These are phyloP conservation scores for Asclepias syriaca DNA, from an alignment of 257 asterid genomes.

Conservation along the genomic window DNA sequence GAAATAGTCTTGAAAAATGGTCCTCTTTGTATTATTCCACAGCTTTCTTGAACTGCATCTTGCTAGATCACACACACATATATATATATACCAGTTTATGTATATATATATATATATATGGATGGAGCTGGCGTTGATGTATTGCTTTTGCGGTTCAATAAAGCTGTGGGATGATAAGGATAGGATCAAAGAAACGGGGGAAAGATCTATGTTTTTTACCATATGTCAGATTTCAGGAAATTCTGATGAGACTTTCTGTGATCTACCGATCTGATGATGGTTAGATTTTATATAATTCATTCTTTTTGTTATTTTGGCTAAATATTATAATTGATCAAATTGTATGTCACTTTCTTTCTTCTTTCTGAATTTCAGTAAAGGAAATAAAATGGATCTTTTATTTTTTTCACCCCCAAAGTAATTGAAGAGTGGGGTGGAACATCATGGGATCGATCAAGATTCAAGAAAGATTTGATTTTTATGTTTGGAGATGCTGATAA, in stretches of 20 bases:
- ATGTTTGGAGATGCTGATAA: neutral
- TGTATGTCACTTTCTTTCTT: neutral
- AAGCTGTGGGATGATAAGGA: conserved; percentile 85
- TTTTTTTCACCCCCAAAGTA: too few relatives aligned
- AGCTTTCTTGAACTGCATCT: conserved; percentile 96
- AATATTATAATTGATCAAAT: too few relatives aligned
- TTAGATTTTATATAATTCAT: conserved; percentile 1
- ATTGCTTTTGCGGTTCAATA: conserved; percentile 61
- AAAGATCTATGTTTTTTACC: neutral
- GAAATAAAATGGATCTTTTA: too few relatives aligned
- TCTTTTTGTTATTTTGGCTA: neutral
- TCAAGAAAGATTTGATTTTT: too few relatives aligned
- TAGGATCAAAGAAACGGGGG: conserved; percentile 16
- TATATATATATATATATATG: too few relatives aligned
- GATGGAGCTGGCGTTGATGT: neutral
- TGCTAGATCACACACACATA: neutral
- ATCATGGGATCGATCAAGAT: too few relatives aligned
- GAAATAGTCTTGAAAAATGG: conserved; percentile 18
- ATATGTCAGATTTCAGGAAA: neutral
- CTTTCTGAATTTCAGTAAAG: neutral
- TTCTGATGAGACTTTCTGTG: neutral
- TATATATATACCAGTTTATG: too few relatives aligned
- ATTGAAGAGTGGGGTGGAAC: too few relatives aligned
- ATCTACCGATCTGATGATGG: neutral
- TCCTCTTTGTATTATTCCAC: conserved; percentile 77